Evolutionary conservation across 345 rosid species (phyloP), one percentile per base, ranked within the genome.

Genomic region (Sonneratia caseolaris): DNA sequence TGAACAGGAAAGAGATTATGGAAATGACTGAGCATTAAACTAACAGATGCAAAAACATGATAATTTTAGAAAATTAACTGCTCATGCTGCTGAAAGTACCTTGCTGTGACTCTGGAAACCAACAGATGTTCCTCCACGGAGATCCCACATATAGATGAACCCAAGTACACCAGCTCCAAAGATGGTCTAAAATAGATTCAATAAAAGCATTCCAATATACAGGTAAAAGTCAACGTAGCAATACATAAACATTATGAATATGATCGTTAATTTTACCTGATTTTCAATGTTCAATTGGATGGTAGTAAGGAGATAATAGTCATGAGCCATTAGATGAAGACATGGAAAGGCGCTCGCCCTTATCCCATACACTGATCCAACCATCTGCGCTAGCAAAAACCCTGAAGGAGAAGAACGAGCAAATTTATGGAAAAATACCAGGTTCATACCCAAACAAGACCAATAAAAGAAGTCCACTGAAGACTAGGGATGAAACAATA

Each of bases 131-230:
- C 98, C 98, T 55, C 96, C 92, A 68, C 98, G 90, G 71, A 94
- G 87, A 85, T 94, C 97, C 97, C 97, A 94, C 68, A 84, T 65
- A 73, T 86, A 84, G 70, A 94, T 81, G 62, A 70, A 78, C 74
- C 97, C 98, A 75, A 75, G 72, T 80, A 83, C 84, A 70, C 91
- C 92, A 70, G 93, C 95, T 67, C 89, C 96, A 71, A 90, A 85
- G 73, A 94, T 81, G 64, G 80, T 78, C 98, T 93, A 65, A 64
- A 76, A 37, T 10, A 35, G 21, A 61, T 42, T 35, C 61, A 35
- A 47, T 27, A 48, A 43, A 61, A 42, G 45, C 56, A 37, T 21
- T 47, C 43, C 43, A 40, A 40, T 40, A 40, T 40, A 8, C 9
- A 40, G 43, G 16, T 16, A 68, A 32, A 32, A 8, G 22, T 32